Conservation (phyloP, 2,329 filamentous ascomycete species). For the Colletotrichum musicola region DNA sequence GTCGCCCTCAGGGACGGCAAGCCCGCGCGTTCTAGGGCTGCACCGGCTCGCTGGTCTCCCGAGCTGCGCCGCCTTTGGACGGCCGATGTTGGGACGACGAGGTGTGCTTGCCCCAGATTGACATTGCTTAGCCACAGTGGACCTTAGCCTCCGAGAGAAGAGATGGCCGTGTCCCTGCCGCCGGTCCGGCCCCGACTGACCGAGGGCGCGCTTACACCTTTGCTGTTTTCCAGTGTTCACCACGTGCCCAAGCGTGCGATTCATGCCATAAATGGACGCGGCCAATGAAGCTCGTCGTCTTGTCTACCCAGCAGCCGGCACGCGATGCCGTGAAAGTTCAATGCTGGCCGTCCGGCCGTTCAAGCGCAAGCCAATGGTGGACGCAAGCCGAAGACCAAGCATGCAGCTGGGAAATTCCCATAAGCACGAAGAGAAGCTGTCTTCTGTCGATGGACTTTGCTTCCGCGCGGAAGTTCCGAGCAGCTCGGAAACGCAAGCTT, state of each 20-base stretch:
- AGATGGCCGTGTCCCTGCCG: neutral
- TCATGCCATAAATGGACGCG: conserved; percentile 1
- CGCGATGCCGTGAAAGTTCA: neutral
- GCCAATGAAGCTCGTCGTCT: neutral
- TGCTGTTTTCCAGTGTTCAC: neutral
- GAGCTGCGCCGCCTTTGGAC: conserved; percentile 8
- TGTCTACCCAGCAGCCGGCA: neutral
- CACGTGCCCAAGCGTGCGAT: neutral
- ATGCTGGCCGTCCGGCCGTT: too few species aligned
- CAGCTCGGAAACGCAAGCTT: neutral
- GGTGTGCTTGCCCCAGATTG: neutral
- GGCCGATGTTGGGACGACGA: conserved; percentile 16
- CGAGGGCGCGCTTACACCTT: neutral
- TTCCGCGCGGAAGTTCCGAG: conserved; percentile 7
- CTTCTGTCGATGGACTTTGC: neutral
- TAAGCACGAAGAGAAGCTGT: too few species aligned
- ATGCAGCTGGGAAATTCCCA: too few species aligned
- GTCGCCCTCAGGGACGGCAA: neutral
- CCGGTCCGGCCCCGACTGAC: neutral
- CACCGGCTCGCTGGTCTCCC: neutral
- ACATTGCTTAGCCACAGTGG: neutral
- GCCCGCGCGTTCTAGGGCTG: conserved; percentile 3
- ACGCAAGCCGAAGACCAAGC: too few species aligned
- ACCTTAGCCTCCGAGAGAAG: neutral
- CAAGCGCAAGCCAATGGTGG: too few species aligned